These are phyloP conservation scores for Penicillium expansum DNA, from an alignment of 2,329 filamentous ascomycete genomes.

Conservation along the genomic window DNA sequence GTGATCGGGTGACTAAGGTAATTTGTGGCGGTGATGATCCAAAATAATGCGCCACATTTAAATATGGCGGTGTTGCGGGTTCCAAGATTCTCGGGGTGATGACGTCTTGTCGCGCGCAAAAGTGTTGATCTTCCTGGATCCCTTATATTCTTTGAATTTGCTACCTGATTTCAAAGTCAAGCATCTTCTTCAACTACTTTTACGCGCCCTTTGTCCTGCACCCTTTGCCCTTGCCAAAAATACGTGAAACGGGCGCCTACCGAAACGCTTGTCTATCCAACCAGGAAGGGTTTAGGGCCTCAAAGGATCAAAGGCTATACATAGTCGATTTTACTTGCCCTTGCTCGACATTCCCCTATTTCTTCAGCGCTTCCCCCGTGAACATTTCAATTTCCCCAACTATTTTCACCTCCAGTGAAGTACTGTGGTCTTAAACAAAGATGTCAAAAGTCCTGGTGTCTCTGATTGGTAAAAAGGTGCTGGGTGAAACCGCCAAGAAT, in stretches of 20 bases:
- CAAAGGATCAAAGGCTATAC: slow-evolving; percentile 12
- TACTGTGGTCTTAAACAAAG: not conserved
- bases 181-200: not conserved
- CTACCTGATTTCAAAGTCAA: not conserved
- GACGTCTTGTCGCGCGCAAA: slow-evolving; percentile 19
- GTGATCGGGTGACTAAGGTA: slow-evolving; percentile 21
- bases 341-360: slow-evolving; percentile 1
- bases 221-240: not conserved
- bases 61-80: slow-evolving; percentile 16
- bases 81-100: slow-evolving; percentile 22
- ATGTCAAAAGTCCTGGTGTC: slow-evolving; percentile 31
- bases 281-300: not conserved
- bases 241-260: slow-evolving; percentile 11
- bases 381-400: not conserved
- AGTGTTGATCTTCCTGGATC: not conserved
- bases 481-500: slow-evolving; percentile 41
- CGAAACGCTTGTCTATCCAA: slow-evolving; percentile 10
- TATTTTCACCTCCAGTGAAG: not conserved
- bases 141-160: slow-evolving; percentile 1
- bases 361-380: not conserved
- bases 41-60: slow-evolving; percentile 12
- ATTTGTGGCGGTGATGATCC: slow-evolving; percentile 14
- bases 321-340: slow-evolving; percentile 12
- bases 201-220: slow-evolving; percentile 1
- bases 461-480: slow-evolving; percentile 34